Conservation (phyloP, 2,329 filamentous ascomycete genomes). For the Cytospora chrysosperma region DNA sequence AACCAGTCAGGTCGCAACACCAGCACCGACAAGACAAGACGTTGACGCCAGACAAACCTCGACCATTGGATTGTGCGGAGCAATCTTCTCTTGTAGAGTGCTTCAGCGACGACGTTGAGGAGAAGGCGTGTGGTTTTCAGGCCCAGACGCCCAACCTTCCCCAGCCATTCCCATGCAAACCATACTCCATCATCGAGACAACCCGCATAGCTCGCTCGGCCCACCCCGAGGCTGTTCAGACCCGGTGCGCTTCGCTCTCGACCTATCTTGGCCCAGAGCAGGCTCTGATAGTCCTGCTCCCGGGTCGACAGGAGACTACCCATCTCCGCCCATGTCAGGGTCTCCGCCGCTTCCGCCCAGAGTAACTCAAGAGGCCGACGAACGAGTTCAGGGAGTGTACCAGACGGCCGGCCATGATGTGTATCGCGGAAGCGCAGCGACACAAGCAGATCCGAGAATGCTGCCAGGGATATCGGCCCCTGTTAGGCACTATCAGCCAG, state of each 20-base stretch:
- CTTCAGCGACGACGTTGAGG: conserved; percentile 23
- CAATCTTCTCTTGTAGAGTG: background rate
- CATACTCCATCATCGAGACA: conserved; percentile 44
- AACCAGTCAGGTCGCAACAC: background rate
- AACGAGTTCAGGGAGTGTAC: conserved; percentile 52
- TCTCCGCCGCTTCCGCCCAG: conserved; percentile 62
- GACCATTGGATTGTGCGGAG: conserved; percentile 26
- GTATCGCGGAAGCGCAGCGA: conserved; percentile 43
- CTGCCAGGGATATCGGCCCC: conserved; percentile 34
- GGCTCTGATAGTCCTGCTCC: conserved; percentile 54
- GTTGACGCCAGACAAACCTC: background rate
- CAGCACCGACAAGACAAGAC: background rate
- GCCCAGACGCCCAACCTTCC: conserved; percentile 26
- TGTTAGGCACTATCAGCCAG: conserved; percentile 39
- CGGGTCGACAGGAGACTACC: conserved; percentile 60
- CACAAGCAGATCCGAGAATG: conserved; percentile 38
- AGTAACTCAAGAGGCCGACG: conserved; percentile 56
- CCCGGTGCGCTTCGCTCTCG: conserved; percentile 54
- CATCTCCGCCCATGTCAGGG: conserved; percentile 73
- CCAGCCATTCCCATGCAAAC: conserved; percentile 53
- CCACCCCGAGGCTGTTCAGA: conserved; percentile 58
- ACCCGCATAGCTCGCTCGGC: conserved; percentile 50
- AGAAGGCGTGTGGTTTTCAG: conserved; percentile 32
- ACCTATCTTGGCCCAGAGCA: conserved; percentile 56
- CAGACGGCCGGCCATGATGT: conserved; percentile 49